A percentile compares a stretch with the other conserved stretches of the same genome.
Conservation (phyloP, 768 basidiomycete species). For the Tricholoma matsutake region DNA sequence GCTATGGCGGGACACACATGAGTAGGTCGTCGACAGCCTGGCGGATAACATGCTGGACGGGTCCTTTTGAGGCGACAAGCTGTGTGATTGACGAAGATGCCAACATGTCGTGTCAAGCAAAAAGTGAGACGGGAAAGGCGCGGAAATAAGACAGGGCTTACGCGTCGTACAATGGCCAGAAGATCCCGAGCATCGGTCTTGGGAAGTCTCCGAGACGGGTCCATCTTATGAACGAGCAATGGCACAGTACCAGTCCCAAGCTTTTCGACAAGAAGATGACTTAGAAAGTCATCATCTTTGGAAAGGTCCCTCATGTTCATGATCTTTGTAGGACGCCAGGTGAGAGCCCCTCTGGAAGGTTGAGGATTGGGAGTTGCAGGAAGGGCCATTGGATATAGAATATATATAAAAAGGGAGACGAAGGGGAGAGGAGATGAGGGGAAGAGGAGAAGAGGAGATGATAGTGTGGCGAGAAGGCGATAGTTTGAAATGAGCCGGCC, state of each 20-base stretch:
- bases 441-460: conserved; percentile 6
- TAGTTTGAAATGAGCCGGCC: conserved; percentile 3
- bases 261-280: conserved; percentile 86
- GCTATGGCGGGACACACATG: conserved; percentile 39
- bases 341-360: conserved; percentile 30
- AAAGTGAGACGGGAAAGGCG: conserved; percentile 20
- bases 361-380: conserved; percentile 21
- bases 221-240: conserved; percentile 90
- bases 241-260: conserved; percentile 77
- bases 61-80: conserved; percentile 58
- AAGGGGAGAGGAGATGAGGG: conserved; percentile 18
- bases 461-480: conserved; percentile 2
- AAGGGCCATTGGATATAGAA: conserved; percentile 24
- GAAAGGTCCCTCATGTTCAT: conserved; percentile 92
- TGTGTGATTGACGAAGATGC: conserved; percentile 27
- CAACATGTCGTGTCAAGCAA: conserved; percentile 20
- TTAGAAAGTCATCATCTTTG: conserved; percentile 88
- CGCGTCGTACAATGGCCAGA: conserved; percentile 74
- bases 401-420: conserved; percentile 5
- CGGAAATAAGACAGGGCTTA: conserved; percentile 33
- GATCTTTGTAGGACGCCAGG: conserved; percentile 82
- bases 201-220: conserved; percentile 69
- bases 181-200: conserved; percentile 70
- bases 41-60: conserved; percentile 56
- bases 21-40: conserved; percentile 79